Evolutionary conservation across 2,329 filamentous ascomycete species (phyloP), one percentile per base, ranked within the genome.

Genomic region (Xylaria sp.): DNA sequence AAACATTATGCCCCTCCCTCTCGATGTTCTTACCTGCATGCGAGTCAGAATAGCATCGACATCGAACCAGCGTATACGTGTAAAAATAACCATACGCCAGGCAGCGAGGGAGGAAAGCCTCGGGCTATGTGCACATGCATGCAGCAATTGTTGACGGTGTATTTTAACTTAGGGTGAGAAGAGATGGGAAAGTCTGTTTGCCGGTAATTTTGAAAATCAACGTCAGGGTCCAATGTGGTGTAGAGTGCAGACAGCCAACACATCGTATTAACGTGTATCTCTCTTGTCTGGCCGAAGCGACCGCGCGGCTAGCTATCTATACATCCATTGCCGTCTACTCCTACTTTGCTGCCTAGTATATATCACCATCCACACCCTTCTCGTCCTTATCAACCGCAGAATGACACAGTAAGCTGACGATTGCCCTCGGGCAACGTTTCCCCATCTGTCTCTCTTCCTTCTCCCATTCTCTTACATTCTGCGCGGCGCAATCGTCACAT

Each of bases 341-440:
- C 15, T n/a, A 20, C 15, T n/a, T 18, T 28, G 18, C 51, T n/a
- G 41, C 13, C 15, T 18, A 3, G 51, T 18, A 54, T 12, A 43
- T 43, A 49, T 6, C 43, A 52, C 52, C 6, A 39, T 36, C 46
- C 6, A 39, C 25, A 49, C 20, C 39, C 5, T 56, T 23, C 39
- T 55, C 28, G 56, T 2, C 55, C 28, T 55, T 7, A 31, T 51
- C 55, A 60, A 55, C 20, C 28, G 28, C 52, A 41, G 41, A 59
- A 55, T 59, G 49, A 18, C 65, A 65, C 58, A 68, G 68, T 70
- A 70, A 70, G 68, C 68, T 68, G 68, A 70, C 64, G 43, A 31
- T 15, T 46, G 31, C 62, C 25, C 49, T 49, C 13, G 28, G 20
- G 48, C 46, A 54, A 60, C 46, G 56, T 23, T 54, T 20, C 54